Base-by-base conservation (phyloP, 2,329 filamentous ascomycete genomes). In the Botrytis galanthina region DNA sequence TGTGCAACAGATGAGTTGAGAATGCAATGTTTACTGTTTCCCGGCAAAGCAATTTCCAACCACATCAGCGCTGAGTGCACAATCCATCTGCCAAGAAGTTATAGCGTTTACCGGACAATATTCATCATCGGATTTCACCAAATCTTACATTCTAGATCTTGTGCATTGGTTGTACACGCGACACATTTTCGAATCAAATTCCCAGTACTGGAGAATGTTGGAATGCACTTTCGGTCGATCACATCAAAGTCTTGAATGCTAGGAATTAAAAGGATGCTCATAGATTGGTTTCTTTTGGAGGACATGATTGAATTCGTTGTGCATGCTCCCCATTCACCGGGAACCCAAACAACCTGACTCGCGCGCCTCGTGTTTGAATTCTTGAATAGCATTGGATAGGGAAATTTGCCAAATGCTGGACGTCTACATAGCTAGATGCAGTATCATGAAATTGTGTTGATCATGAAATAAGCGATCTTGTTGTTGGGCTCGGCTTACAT, bases 111-210 rank as follows among this genome's bases (percentile, higher is more conserved):
- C 46, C 64, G 46, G 46, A 42, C 46, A 67, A 54, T 39, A 1
- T 29, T 22, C 42, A 68, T 22, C 29, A 18, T 54, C 66, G 48
- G 66, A 68, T 48, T 32, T 68, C 35, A 68, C 26, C 48, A 67
- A 51, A 35, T 20, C 46, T 67, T 32, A n/a, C n/a, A 9, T 42
- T 57, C 64, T 68, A 68, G 64, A 54, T 39, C 48, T 67, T 37
- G 42, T 66, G 42, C 62, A 66, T 46, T 66, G 29, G 62, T 66
- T 48, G 62, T 46, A 18, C 62, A 46, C 22, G n/a, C n/a, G 35
- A 32, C 22, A 42, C n/a, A 39, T 10, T 39, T 16, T 29, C 14
- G 26, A 29, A 51, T n/a, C 6, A n/a, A 32, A 10, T 51, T 29
- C 39, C 7, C 9, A 16, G 1, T 29, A 35, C 26, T 20, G 18